Percentiles rank a stretch among this genome's conserved stretches.
Evolutionary conservation across 2,329 filamentous ascomycete genomes (phyloP).

Genomic region (Arthroderma uncinatum): DNA sequence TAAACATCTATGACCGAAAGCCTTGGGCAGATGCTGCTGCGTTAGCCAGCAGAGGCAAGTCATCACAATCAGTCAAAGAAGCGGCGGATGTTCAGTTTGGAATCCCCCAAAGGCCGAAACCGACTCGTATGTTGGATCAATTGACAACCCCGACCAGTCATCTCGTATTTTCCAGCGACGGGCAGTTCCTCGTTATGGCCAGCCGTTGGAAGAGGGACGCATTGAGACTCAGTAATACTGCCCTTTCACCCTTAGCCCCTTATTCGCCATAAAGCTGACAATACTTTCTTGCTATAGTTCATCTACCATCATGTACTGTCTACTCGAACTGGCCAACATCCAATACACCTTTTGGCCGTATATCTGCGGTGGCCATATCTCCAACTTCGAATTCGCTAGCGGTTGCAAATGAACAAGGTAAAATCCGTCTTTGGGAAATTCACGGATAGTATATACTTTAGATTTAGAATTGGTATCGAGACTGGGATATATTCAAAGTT

Average conservation of each 20-base stretch:
- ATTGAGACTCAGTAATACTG: constrained; percentile 51
- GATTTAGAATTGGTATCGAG: not conserved
- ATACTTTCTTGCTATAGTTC: constrained; percentile 41
- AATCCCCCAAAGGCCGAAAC: constrained; percentile 58
- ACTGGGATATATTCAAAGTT: too few relatives aligned
- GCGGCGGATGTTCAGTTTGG: constrained; percentile 27
- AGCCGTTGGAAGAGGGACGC: constrained; percentile 83
- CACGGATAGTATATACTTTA: constrained; percentile 39
- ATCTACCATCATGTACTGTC: constrained; percentile 83
- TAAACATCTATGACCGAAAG: constrained; percentile 84
- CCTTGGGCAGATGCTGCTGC: constrained; percentile 42
- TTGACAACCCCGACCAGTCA: constrained; percentile 75
- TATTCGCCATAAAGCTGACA: constrained; percentile 10
- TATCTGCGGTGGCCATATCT: constrained; percentile 63
- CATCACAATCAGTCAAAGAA: constrained; percentile 18
- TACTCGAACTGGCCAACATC: constrained; percentile 96
- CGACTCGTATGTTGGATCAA: constrained; percentile 66
- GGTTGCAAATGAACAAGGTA: constrained; percentile 79
- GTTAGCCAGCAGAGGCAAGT: constrained; percentile 17
- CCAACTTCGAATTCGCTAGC: constrained; percentile 59
- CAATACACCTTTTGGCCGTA: constrained; percentile 73
- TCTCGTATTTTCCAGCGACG: constrained; percentile 73
- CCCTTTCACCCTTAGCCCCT: not conserved
- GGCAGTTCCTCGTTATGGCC: constrained; percentile 77
- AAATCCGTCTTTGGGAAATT: constrained; percentile 86